phyloP scores from a whole-genome alignment of 176 grass and related monocot species.

The Oryza officinalis region DNA sequence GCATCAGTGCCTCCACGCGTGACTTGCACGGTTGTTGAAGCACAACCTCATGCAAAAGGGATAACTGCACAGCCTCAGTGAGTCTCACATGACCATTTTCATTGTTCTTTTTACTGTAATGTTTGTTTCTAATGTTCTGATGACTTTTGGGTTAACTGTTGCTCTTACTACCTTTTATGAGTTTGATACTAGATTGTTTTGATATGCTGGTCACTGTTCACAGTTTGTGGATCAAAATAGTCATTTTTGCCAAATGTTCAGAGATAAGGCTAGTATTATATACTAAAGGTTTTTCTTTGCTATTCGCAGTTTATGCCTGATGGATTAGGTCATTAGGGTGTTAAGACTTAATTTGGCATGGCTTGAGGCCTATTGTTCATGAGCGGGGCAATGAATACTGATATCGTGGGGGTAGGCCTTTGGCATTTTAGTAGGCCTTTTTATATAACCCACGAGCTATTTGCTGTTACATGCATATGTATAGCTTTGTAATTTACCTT shows the following conservation, averaged over 20 bases:
- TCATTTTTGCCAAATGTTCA: not conserved
- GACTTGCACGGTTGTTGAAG: constrained; percentile 91
- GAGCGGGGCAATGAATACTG: not conserved
- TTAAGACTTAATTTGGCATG: not conserved
- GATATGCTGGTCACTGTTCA: not conserved
- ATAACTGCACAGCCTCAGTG: constrained; percentile 87
- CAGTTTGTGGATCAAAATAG: not conserved
- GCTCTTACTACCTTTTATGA: not conserved
- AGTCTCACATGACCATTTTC: constrained; percentile 41
- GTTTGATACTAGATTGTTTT: constrained; percentile 5
- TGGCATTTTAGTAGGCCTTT: not conserved
- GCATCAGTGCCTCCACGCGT: constrained; percentile 79
- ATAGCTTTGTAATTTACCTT: not conserved
- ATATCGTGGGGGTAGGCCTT: not conserved
- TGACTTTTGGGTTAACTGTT: not conserved
- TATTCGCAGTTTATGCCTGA: not conserved
- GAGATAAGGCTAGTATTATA: constrained; percentile 1
- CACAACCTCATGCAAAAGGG: constrained; percentile 83
- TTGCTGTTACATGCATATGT: not conserved
- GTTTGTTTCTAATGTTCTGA: constrained; percentile 9
- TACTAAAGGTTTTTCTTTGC: not conserved
- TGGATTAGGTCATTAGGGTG: not conserved
- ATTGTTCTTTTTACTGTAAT: constrained; percentile 18
- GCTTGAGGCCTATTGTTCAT: not conserved
- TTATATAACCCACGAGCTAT: not conserved